Evolutionary conservation across 257 asterid genomes (phyloP).

Genomic region (Scutellaria baicalensis): DNA sequence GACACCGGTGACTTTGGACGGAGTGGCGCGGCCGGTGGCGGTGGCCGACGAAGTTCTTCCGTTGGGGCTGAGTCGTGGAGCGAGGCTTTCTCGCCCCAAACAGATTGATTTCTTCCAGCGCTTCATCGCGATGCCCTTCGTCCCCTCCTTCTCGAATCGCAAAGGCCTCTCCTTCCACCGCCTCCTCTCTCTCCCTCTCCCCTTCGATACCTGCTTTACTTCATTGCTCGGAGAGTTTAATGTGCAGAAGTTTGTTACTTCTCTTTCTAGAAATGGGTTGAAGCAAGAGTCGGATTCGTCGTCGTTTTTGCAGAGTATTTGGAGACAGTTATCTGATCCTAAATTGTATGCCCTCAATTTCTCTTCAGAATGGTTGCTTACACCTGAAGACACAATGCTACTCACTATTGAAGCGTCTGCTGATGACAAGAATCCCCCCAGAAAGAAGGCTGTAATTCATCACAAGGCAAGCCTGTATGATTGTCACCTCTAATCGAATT

Average conservation of each 20-base stretch:
- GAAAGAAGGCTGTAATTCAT: conserved; percentile 66
- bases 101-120: conserved; percentile 86
- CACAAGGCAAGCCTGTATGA: conserved; percentile 81
- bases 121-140: conserved; percentile 71
- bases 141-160: conserved; percentile 54
- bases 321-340: conserved; percentile 41
- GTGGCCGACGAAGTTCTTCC: conserved; percentile 49
- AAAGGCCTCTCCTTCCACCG: conserved; percentile 58
- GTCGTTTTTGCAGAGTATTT: conserved; percentile 34
- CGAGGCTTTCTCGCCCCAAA: conserved; percentile 52
- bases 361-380: conserved; percentile 55
- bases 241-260: conserved; percentile 48
- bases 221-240: conserved; percentile 64
- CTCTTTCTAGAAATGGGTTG: conserved; percentile 26
- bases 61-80: conserved; percentile 61
- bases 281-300: conserved; percentile 20
- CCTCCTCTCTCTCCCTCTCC: conserved; percentile 49
- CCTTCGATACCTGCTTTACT: conserved; percentile 56
- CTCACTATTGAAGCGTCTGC: conserved; percentile 43
- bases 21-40: conserved; percentile 54
- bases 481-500: not conserved
- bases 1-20: conserved; percentile 66
- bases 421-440: conserved; percentile 29
- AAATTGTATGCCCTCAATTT: conserved; percentile 55
- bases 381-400: conserved; percentile 52